Evolutionary conservation across 805 yeast genomes (phyloP).

Genomic region (Kazachstania martiniae): DNA sequence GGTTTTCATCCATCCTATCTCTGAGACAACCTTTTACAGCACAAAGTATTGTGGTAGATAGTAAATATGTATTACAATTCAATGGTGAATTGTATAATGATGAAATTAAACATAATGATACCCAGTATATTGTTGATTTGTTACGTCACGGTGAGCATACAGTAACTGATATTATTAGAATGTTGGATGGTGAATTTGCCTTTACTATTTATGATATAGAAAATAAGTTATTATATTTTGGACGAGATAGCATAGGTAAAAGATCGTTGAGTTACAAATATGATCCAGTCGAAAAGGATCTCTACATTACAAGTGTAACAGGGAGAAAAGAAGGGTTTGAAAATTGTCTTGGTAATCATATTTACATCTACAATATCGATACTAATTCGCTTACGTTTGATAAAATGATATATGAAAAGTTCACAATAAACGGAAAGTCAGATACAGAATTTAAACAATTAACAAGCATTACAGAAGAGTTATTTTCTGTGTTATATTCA

Average conservation of each 20-base stretch:
- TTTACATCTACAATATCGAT: slow-evolving; percentile 34
- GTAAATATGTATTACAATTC: slow-evolving; percentile 49
- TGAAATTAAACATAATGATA: slow-evolving; percentile 52
- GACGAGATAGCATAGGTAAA: slow-evolving; percentile 75
- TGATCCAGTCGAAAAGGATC: slow-evolving; percentile 19
- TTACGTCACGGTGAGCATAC: slow-evolving; percentile 20
- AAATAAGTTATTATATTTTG: slow-evolving; percentile 47
- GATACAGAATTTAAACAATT: slow-evolving; percentile 13
- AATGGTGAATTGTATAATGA: slow-evolving; percentile 83
- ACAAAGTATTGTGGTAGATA: slow-evolving; percentile 48
- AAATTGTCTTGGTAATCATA: slow-evolving; percentile 47
- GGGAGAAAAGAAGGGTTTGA: slow-evolving; percentile 25
- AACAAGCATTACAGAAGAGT: slow-evolving; percentile 5
- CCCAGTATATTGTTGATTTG: slow-evolving; percentile 37
- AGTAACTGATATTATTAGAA: slow-evolving; percentile 32
- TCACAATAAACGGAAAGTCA: slow-evolving; percentile 6
- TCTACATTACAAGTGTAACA: slow-evolving; percentile 38
- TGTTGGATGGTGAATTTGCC: slow-evolving; percentile 78
- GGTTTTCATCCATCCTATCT: slow-evolving; percentile 68
- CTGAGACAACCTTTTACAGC: slow-evolving; percentile 65
- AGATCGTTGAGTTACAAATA: slow-evolving; percentile 52
- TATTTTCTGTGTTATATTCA: slow-evolving; percentile 24
- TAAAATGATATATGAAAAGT: slow-evolving; percentile 10
- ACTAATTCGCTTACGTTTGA: too few relatives aligned
- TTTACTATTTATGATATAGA: slow-evolving; percentile 38